phyloP scores from a whole-genome alignment of 345 rosid genomes.

The Populus pruinosa region DNA sequence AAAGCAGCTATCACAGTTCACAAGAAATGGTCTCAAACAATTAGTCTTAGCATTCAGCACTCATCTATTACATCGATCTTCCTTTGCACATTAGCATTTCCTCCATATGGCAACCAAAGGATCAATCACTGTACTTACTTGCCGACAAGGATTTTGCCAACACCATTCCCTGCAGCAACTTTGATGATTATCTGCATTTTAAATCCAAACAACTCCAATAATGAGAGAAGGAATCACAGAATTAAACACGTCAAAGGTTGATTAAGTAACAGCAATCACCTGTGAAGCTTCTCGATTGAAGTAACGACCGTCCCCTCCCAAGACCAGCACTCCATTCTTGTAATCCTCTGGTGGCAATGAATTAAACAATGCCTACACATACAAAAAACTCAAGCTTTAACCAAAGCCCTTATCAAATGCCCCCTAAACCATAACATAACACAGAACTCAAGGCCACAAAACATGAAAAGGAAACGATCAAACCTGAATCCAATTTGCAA shows the following conservation, averaged over 20 bases:
- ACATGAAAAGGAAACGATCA: slow-evolving; percentile 6
- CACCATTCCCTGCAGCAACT: slow-evolving; percentile 96
- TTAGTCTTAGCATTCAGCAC: neutral
- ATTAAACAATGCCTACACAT: slow-evolving; percentile 71
- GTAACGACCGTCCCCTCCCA: slow-evolving; percentile 96
- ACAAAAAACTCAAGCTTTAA: slow-evolving; percentile 2
- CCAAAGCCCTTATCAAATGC: neutral
- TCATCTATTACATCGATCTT: neutral
- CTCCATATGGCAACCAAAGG: neutral
- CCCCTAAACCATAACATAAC: neutral
- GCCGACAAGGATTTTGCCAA: slow-evolving; percentile 79
- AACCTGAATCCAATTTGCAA: slow-evolving; percentile 97
- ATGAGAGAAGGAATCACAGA: neutral
- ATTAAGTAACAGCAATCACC: slow-evolving; percentile 33
- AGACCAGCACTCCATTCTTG: slow-evolving; percentile 64
- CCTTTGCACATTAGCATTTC: slow-evolving; percentile 1
- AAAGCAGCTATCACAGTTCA: neutral
- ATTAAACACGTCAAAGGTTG: neutral
- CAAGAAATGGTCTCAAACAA: neutral
- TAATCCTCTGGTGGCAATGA: slow-evolving; percentile 81
- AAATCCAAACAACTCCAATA: slow-evolving; percentile 13
- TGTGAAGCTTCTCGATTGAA: slow-evolving; percentile 83
- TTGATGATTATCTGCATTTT: slow-evolving; percentile 71
- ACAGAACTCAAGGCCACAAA: neutral
- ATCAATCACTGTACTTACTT: slow-evolving; percentile 41